These are phyloP conservation scores for Verticillium isaacii DNA, from an alignment of 2,329 filamentous ascomycete species.

Conservation along the genomic window DNA sequence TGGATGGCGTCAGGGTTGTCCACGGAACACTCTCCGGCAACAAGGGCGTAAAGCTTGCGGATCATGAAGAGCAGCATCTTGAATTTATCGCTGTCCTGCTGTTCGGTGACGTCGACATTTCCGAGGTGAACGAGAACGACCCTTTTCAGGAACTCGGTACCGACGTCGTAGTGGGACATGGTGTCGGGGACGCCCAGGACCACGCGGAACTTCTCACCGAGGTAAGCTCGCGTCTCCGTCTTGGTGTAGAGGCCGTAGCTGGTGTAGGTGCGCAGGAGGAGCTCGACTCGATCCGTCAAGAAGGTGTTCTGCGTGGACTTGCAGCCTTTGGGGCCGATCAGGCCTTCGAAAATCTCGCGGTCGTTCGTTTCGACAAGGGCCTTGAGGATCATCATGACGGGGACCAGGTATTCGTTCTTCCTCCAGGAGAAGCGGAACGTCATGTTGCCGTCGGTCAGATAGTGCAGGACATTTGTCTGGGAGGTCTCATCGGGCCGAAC, in stretches of 20 bases:
- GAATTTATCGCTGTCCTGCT: slow-evolving; percentile 89
- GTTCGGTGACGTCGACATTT: slow-evolving; percentile 75
- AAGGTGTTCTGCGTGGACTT: slow-evolving; percentile 84
- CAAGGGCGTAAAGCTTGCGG: slow-evolving; percentile 87
- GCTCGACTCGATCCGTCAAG: slow-evolving; percentile 88
- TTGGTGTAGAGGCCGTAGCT: slow-evolving; percentile 79
- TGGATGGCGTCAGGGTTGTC: slow-evolving; percentile 97
- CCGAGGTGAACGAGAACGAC: slow-evolving; percentile 91
- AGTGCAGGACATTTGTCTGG: slow-evolving; percentile 95
- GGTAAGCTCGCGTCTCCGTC: slow-evolving; percentile 75
- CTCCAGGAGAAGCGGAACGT: slow-evolving; percentile 97
- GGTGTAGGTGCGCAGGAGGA: slow-evolving; percentile 91
- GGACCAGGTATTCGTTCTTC: slow-evolving; percentile 95
- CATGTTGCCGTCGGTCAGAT: slow-evolving; percentile 90
- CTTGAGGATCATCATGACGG: slow-evolving; percentile 95
- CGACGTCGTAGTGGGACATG: slow-evolving; percentile 82
- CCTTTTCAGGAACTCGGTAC: slow-evolving; percentile 83
- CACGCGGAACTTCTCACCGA: slow-evolving; percentile 87
- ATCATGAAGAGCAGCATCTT: slow-evolving; percentile 93
- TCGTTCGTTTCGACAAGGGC: slow-evolving; percentile 95
- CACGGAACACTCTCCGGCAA: slow-evolving; percentile 84
- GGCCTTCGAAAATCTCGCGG: slow-evolving; percentile 89
- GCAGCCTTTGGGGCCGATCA: slow-evolving; percentile 73
- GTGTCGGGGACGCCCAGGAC: slow-evolving; percentile 81
- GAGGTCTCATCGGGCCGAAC: slow-evolving; percentile 97